Percentiles rank a stretch among this genome's conserved stretches.
These are phyloP conservation scores for Bondarzewia mesenterica DNA, from an alignment of 1,284 basidiomycete genomes.

Conservation along the genomic window DNA sequence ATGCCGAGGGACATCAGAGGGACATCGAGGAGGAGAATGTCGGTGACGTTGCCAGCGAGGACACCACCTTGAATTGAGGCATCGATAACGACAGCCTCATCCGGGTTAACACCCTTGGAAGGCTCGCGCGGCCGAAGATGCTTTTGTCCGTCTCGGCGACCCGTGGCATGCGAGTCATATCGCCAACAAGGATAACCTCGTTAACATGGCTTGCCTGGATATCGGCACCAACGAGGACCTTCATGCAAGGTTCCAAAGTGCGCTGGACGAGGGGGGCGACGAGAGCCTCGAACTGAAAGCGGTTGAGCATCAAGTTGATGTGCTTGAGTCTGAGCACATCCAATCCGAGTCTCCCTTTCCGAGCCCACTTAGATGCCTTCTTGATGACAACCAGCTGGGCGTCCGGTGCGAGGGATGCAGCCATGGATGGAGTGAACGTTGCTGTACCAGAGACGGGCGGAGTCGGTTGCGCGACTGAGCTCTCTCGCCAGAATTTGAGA, in stretches of 20 bases:
- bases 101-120: conserved; percentile 96
- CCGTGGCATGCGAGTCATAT: conserved; percentile 96
- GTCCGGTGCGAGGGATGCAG: no score
- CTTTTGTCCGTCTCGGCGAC: conserved; percentile 90
- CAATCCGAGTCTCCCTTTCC: no score
- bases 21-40: conserved; percentile 94
- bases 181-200: conserved; percentile 97
- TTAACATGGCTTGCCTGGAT: conserved; percentile 90
- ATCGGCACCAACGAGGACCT: no score
- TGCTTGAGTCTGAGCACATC: conserved; percentile 93
- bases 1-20: conserved; percentile 92
- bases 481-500: no score
- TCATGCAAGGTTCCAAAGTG: conserved; percentile 96
- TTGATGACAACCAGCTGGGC: no score
- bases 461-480: no score
- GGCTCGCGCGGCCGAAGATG: conserved; percentile 93
- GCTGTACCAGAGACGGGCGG: no score
- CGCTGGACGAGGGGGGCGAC: conserved; percentile 80
- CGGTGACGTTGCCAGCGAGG: no score
- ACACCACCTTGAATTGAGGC: conserved; percentile 94
- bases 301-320: conserved; percentile 86
- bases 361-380: no score
- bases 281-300: conserved; percentile 89
- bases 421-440: no score
- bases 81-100: conserved; percentile 94